phyloP scores from a whole-genome alignment of 768 basidiomycete genomes.

The Pisolithus albus region DNA sequence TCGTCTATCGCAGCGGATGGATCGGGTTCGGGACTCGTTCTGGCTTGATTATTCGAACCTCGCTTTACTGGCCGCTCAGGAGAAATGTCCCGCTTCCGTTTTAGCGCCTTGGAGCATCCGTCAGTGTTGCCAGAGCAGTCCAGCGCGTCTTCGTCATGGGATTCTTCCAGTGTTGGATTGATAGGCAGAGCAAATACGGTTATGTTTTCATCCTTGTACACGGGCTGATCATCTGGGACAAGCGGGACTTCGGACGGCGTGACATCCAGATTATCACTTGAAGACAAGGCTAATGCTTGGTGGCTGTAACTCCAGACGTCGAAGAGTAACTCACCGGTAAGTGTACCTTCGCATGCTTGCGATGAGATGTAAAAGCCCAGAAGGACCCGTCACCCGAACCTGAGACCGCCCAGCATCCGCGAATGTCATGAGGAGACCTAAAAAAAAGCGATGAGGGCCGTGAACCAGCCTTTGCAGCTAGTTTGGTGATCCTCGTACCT shows the following conservation, averaged over 20 bases:
- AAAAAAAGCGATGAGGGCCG: background rate
- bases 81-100: conserved; percentile 41
- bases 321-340: conserved; percentile 42
- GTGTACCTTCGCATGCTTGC: conserved; percentile 66
- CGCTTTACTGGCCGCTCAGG: conserved; percentile 35
- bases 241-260: conserved; percentile 38
- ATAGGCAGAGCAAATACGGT: conserved; percentile 58
- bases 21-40: background rate
- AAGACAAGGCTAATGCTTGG: background rate
- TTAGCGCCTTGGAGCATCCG: conserved; percentile 12
- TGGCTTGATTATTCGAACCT: background rate
- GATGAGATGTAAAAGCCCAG: conserved; percentile 61
- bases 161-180: conserved; percentile 7
- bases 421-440: conserved; percentile 73
- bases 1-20: conserved; percentile 10
- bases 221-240: conserved; percentile 29
- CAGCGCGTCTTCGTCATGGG: background rate
- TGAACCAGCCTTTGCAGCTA: background rate
- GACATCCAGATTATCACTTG: conserved; percentile 47
- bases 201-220: conserved; percentile 58
- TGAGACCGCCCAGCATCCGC: conserved; percentile 61
- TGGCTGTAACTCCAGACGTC: background rate
- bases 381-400: conserved; percentile 64
- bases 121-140: background rate
- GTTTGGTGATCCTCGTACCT: conserved; percentile 39